Percentiles rank a stretch among this genome's conserved stretches.
Evolutionary conservation across 306 rosid species (phyloP).

Genomic region (Macrotyloma uniflorum): DNA sequence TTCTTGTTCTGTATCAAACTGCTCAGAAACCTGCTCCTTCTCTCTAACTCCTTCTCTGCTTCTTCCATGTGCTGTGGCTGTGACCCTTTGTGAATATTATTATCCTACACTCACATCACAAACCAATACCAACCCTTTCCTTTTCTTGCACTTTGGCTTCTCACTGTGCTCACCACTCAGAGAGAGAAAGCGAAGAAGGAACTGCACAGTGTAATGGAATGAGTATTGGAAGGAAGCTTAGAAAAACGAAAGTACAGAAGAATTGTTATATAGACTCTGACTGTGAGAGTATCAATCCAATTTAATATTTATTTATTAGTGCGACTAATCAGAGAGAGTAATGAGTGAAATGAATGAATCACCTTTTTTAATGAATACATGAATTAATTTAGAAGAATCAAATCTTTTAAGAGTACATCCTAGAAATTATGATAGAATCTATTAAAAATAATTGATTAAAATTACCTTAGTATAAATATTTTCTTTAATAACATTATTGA

Average conservation of each 20-base stretch:
- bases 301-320: background rate
- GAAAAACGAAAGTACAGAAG: conserved; percentile 2
- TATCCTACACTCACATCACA: conserved; percentile 41
- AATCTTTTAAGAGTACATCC: background rate
- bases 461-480: too few relatives aligned
- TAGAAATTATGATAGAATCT: background rate
- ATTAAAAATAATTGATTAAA: background rate
- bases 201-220: background rate
- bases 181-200: background rate
- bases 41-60: conserved; percentile 86
- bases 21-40: conserved; percentile 78
- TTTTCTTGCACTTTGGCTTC: background rate
- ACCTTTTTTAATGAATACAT: background rate
- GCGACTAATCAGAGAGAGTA: background rate
- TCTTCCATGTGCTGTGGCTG: conserved; percentile 56
- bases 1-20: conserved; percentile 85
- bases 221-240: background rate
- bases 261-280: background rate
- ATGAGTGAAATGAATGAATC: background rate
- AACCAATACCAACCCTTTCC: conserved; percentile 12
- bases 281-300: background rate
- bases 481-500: too few relatives aligned
- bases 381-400: background rate
- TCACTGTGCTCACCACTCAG: background rate
- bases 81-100: background rate